Base-by-base conservation (phyloP, 371 early-diverging fungal species). In the Mucor sp. region DNA sequence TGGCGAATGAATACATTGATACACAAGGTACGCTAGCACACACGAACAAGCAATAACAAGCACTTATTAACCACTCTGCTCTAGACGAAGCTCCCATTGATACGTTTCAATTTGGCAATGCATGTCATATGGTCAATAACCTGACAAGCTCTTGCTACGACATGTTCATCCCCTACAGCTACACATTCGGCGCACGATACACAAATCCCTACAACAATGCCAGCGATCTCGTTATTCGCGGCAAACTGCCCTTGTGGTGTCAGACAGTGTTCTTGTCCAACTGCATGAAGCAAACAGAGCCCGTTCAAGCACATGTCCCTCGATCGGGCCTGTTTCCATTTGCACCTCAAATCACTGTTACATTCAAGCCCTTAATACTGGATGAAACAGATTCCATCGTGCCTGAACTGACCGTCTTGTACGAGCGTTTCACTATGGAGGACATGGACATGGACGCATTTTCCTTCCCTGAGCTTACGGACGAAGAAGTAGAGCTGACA, bases 121-220 rank as follows among this genome's bases (percentile, higher is more conserved):
- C 57, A 0, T 50, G 15, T 3, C 17, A 55, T 21, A 58, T 41
- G 27, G 41, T 6, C 7, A 48, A 59, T 14, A 41, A 58, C 6
- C n/a, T 60, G n/a, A 60, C 55, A 2, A 41, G 21, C 17, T 41
- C 63, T 15, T 67, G 59, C n/a, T 65, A 65, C n/a, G 68, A 68
- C 5, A 66, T 60, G n/a, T 79, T 77, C 59, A 61, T 79, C 2
- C 84, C 84, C 6, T 81, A 75, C 62, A 78, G 80, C 60, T 84
- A 84, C 39, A 84, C 82, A 58, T 75, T 84, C 63, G 84, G 84
- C 14, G 72, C 73, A 9, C 66, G 82, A 32, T 81, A 72, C 50
- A 80, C 80, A 30, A 80, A 81, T 23, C 80, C 82, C 7, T 78
- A 74, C 41, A 61, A 66, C 4, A 60, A 67, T 12, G 63, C 70